Percentiles rank a stretch among this genome's conserved stretches.
These are phyloP conservation scores for Colletotrichum camelliae DNA, from an alignment of 2,329 filamentous ascomycete species.

Conservation along the genomic window DNA sequence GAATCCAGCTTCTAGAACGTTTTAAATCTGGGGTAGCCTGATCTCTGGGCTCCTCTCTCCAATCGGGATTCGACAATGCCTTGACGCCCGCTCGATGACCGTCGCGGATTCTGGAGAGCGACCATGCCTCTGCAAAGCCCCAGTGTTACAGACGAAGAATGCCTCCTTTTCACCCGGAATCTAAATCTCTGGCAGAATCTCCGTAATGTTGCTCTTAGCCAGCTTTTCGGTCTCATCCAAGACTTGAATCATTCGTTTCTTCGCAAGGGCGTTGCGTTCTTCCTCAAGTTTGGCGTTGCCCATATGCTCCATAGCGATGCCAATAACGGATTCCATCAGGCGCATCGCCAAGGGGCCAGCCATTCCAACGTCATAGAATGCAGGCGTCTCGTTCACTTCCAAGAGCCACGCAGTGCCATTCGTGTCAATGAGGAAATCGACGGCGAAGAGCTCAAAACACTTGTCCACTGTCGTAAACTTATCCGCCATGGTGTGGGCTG, in stretches of 20 bases:
- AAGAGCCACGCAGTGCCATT: conserved; percentile 37
- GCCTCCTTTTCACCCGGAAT: neutral
- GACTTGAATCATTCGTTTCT: conserved; percentile 28
- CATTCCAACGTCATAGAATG: conserved; percentile 39
- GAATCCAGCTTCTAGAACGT: neutral
- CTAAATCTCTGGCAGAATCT: conserved; percentile 28
- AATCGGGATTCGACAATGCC: neutral
- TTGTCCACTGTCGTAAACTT: conserved; percentile 41
- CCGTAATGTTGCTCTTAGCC: conserved; percentile 32
- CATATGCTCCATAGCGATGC: conserved; percentile 39
- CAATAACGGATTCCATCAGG: conserved; percentile 41
- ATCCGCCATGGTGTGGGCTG: conserved; percentile 42
- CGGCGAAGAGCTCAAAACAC: conserved; percentile 42
- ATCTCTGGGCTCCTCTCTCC: neutral
- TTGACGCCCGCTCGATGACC: neutral
- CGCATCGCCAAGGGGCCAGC: conserved; percentile 36
- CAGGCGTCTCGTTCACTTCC: conserved; percentile 43
- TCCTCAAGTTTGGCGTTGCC: conserved; percentile 20
- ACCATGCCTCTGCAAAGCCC: neutral
- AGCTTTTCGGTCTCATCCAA: conserved; percentile 31
- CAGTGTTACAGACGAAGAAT: neutral
- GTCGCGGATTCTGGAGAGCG: neutral
- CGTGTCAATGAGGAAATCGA: conserved; percentile 40
- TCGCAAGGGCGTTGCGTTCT: conserved; percentile 10
- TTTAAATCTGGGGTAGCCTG: neutral